These are phyloP conservation scores for Colletotrichum tamarilloi DNA, from an alignment of 2,329 filamentous ascomycete genomes.

Conservation along the genomic window DNA sequence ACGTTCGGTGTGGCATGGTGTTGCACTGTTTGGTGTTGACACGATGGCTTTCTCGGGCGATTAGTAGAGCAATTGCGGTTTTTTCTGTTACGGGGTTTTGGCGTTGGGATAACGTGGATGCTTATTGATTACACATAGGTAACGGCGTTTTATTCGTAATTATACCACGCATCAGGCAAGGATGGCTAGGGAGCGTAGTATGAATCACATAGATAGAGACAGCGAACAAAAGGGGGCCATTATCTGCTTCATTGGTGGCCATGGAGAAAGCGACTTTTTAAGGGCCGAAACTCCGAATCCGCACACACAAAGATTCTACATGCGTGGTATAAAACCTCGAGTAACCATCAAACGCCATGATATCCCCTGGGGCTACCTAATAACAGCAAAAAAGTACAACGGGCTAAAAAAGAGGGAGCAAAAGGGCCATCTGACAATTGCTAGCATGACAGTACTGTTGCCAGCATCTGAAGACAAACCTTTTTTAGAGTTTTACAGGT, in stretches of 20 bases:
- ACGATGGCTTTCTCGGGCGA: background rate
- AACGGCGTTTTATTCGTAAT: background rate
- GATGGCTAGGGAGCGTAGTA: background rate
- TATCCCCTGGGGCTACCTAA: conserved; percentile 24
- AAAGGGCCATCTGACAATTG: background rate
- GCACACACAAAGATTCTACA: conserved; percentile 32
- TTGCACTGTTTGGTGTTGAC: background rate
- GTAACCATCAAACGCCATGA: conserved; percentile 27
- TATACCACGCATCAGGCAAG: conserved; percentile 22
- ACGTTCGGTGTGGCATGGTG: background rate
- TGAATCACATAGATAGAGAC: conserved; percentile 18
- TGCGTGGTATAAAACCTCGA: conserved; percentile 30
- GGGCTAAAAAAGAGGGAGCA: background rate
- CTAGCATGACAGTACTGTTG: background rate
- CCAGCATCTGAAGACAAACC: conserved; percentile 8
- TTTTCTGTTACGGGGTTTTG: background rate
- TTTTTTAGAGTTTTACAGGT: conserved; percentile 70
- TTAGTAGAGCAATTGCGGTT: background rate
- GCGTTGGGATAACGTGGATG: background rate
- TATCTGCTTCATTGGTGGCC: conserved; percentile 37
- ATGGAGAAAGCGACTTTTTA: conserved; percentile 18
- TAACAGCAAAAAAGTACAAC: background rate
- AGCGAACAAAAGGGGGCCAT: conserved; percentile 29
- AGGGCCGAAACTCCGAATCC: conserved; percentile 20
- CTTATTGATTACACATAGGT: background rate